Base-by-base conservation (phyloP, 202 grass and related monocot genomes). In the Setaria italica region DNA sequence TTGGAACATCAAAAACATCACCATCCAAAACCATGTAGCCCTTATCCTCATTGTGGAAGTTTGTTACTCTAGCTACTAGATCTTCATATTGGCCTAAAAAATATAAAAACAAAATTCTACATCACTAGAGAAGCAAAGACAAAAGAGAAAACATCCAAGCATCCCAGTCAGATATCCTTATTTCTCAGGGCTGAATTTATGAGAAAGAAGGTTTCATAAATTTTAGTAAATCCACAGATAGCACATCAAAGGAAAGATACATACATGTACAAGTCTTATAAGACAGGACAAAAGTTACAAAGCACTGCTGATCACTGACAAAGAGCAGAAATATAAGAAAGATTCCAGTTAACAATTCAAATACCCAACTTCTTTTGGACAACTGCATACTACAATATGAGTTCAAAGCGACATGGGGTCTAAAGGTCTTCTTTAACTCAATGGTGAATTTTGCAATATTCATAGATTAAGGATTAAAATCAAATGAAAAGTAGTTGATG, bases 21-120 rank as follows among this genome's bases (percentile, higher is more conserved):
- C 97, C 97, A 85, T 91, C 92, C 80, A 99, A 94, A 88, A 96
- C 88, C 88, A 99, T 92, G 51, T 87, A 91, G 34, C 93, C 92
- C 80, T 89, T 99, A 57, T 96, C 93, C 87, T 94, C 97, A 19
- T 90, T 84, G 62, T 92, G 76, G 80, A 99, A 96, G 74, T 96
- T 94, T 74, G 92, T 99, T 6, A 96, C 90, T 81, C 84, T 91
- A 56, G 93, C 85, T 55, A 99, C 85, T 66, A 99, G 81, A 62
- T 99, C 97, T 78, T 88, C 97, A 82, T 99, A 96, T 79, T 99
- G 83, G 25, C 92, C 93, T 96, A 62, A 25, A 85, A 85, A 68
- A 82, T 63, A 65, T 29, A 58, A 58, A 21, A 58, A 50, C 2
- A 17, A 65, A 64, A 8, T 7, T 17, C 25, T 41, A 51, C 13